These are phyloP conservation scores for Venturia aucupariae DNA, from an alignment of 2,329 filamentous ascomycete species.

Conservation along the genomic window DNA sequence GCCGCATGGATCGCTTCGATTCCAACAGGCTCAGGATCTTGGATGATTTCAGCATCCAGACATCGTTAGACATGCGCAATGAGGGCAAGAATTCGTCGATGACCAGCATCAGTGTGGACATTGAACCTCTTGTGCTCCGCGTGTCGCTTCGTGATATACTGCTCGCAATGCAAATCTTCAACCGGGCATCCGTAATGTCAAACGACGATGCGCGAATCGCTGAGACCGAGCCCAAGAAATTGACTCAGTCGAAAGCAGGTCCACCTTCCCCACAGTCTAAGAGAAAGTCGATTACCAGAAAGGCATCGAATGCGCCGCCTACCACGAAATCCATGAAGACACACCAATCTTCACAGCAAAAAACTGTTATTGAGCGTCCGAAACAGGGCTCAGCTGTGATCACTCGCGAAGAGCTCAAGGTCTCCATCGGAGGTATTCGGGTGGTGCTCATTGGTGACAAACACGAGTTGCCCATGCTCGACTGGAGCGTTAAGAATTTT, in stretches of 20 bases:
- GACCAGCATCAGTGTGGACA: constrained; percentile 74
- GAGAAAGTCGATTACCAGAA: constrained; percentile 5
- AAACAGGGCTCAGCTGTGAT: constrained; percentile 43
- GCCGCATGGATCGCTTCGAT: constrained; percentile 96
- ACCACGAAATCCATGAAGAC: constrained; percentile 35
- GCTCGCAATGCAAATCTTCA: constrained; percentile 83
- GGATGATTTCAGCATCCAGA: constrained; percentile 88
- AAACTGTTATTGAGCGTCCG: constrained; percentile 45
- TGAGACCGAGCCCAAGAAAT: constrained; percentile 48
- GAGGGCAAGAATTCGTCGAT: constrained; percentile 50
- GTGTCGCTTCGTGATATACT: constrained; percentile 91
- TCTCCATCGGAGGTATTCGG: constrained; percentile 77
- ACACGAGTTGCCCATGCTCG: constrained; percentile 89
- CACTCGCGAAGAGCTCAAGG: constrained; percentile 71
- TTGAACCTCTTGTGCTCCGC: constrained; percentile 84
- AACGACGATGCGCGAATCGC: constrained; percentile 40
- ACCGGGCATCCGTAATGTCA: constrained; percentile 81
- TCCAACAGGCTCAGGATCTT: constrained; percentile 82
- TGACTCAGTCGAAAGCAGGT: constrained; percentile 39
- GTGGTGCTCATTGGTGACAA: constrained; percentile 91
- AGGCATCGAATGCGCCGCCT: not conserved
- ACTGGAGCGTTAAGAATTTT: constrained; percentile 88
- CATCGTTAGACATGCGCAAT: constrained; percentile 70
- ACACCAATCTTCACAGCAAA: constrained; percentile 36
- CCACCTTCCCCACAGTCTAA: not conserved